phyloP scores from a whole-genome alignment of 2,329 filamentous ascomycete species.

The Claviceps purpurea region DNA sequence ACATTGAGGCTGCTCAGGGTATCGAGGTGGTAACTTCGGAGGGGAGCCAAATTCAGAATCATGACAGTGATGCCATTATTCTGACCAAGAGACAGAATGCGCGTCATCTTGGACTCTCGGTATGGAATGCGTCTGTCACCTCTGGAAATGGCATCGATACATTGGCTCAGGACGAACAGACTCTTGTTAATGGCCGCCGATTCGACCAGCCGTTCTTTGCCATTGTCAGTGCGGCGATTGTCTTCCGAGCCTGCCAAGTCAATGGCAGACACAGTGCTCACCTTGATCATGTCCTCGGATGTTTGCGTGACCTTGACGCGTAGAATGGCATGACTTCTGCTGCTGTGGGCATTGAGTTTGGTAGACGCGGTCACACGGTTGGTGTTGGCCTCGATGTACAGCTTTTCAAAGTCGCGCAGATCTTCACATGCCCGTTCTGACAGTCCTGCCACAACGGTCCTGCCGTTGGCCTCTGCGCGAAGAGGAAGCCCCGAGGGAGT shows the following conservation, averaged over 20 bases:
- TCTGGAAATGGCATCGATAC: constrained; percentile 81
- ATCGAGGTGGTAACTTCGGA: constrained; percentile 87
- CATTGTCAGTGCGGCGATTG: constrained; percentile 87
- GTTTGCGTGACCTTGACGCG: constrained; percentile 78
- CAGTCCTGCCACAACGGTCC: constrained; percentile 75
- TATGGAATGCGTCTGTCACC: constrained; percentile 74
- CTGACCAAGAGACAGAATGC: constrained; percentile 81
- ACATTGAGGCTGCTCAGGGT: constrained; percentile 90
- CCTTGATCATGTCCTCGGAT: constrained; percentile 50
- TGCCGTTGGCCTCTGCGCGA: constrained; percentile 73
- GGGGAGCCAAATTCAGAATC: constrained; percentile 86
- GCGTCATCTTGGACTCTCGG: constrained; percentile 92
- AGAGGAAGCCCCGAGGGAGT: constrained; percentile 68
- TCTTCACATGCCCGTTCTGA: constrained; percentile 72
- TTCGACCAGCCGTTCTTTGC: constrained; percentile 82
- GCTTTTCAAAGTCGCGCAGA: constrained; percentile 75
- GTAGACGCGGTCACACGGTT: constrained; percentile 83
- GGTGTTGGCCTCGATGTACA: constrained; percentile 86
- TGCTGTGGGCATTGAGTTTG: constrained; percentile 85
- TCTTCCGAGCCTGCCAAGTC: constrained; percentile 93
- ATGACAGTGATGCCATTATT: constrained; percentile 93
- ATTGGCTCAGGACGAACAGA: constrained; percentile 85
- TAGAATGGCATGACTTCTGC: constrained; percentile 78
- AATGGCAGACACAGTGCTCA: constrained; percentile 85
- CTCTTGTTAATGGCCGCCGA: constrained; percentile 97